These are phyloP conservation scores for Skeletonema costatum DNA, from an alignment of 108 stramenopile species.

Conservation along the genomic window DNA sequence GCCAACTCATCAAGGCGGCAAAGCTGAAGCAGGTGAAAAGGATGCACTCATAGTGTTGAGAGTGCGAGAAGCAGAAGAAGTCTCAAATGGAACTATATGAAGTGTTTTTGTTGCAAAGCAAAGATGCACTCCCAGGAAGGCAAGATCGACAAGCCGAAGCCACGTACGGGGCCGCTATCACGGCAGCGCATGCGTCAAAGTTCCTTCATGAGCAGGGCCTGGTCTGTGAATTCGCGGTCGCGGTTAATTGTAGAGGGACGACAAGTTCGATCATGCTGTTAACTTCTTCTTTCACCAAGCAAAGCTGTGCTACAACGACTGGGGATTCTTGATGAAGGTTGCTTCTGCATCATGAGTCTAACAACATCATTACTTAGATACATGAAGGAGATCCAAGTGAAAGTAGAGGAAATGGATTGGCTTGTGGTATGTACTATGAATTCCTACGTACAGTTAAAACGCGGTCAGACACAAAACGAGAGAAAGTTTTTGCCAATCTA, in stretches of 20 bases:
- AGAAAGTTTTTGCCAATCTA: too few relatives aligned
- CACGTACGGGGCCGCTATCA: conserved; percentile 1
- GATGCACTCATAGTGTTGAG: neutral
- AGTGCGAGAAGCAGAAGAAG: neutral
- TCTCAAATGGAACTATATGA: conserved; percentile 35
- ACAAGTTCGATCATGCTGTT: neutral
- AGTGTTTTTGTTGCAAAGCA: conserved; percentile 9
- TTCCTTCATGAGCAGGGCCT: conserved; percentile 4
- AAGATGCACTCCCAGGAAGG: conserved; percentile 1
- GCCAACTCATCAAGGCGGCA: neutral
- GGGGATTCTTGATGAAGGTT: neutral
- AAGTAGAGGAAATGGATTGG: too few relatives aligned
- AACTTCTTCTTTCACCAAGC: conserved; percentile 5
- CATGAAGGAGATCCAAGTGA: too few relatives aligned
- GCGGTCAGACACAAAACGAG: too few relatives aligned
- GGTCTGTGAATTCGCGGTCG: neutral
- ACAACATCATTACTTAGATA: too few relatives aligned
- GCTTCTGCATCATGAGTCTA: neutral
- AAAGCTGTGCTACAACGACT: neutral
- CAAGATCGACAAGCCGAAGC: neutral
- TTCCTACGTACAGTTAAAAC: too few relatives aligned
- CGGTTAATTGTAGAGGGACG: neutral
- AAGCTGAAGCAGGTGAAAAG: conserved; percentile 4
- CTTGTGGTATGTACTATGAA: too few relatives aligned
- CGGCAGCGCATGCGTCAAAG: neutral